Evolutionary conservation across 495 filamentous ascomycete species (phyloP).

Genomic region (Penicillium coprophilum): DNA sequence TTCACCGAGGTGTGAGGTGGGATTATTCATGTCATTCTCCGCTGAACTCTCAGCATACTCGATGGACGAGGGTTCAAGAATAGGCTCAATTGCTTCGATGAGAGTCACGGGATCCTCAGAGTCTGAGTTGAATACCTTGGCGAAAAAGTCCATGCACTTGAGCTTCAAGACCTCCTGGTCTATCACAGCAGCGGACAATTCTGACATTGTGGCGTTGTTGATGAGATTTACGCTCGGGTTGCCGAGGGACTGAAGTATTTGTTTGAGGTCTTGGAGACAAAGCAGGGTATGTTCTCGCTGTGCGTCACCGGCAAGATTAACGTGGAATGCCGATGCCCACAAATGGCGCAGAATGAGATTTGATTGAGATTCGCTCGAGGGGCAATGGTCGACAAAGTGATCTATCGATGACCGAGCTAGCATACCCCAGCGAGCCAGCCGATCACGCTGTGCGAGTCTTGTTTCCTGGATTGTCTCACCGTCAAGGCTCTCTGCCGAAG

Average conservation of each 20-base stretch:
- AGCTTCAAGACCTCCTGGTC: slow-evolving; percentile 88
- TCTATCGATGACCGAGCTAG: slow-evolving; percentile 64
- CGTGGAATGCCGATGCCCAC: slow-evolving; percentile 78
- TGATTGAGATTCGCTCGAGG: slow-evolving; percentile 25
- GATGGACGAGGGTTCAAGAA: slow-evolving; percentile 73
- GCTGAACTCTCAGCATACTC: slow-evolving; percentile 28
- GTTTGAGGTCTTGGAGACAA: slow-evolving; percentile 74
- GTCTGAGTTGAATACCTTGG: slow-evolving; percentile 69
- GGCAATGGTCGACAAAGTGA: slow-evolving; percentile 43
- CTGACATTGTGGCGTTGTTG: slow-evolving; percentile 87
- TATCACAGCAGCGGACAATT: slow-evolving; percentile 75
- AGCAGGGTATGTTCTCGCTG: slow-evolving; percentile 74
- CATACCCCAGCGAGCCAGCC: slow-evolving; percentile 71
- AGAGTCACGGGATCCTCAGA: slow-evolving; percentile 71
- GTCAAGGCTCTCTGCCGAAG: slow-evolving; percentile 70
- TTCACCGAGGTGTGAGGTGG: slow-evolving; percentile 54
- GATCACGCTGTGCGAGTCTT: slow-evolving; percentile 61
- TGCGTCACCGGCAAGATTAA: slow-evolving; percentile 65
- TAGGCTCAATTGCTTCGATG: slow-evolving; percentile 89
- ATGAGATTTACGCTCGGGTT: slow-evolving; percentile 61
- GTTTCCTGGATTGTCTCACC: slow-evolving; percentile 63
- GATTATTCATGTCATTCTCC: slow-evolving; percentile 15
- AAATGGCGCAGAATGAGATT: slow-evolving; percentile 61
- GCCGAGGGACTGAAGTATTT: slow-evolving; percentile 40
- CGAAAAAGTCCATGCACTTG: slow-evolving; percentile 95